Evolutionary conservation across 352 stramenopile genomes (phyloP), one percentile per base, ranked within the genome.

Genomic region (Elongisporangium anandrum): DNA sequence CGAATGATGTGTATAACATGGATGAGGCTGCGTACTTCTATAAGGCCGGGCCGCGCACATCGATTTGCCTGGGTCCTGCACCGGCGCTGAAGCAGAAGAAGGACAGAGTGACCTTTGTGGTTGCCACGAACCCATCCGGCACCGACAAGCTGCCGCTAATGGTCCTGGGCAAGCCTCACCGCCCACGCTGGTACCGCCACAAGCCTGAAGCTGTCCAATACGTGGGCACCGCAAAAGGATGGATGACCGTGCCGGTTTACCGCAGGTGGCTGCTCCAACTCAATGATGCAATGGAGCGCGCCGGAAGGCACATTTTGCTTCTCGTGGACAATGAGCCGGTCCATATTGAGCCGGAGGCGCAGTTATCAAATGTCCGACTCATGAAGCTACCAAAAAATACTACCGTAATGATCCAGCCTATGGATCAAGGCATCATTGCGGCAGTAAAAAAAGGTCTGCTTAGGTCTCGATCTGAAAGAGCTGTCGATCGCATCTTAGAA

Each of bases 21-120:
- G 51, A 56, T 23, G 26, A 49, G 26, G 21, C 51, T 12, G 24
- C 51, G 0, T 56, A 49, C n/a, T 56, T 49, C 16, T 56, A 56
- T 24, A 17, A 20, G 17, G 16, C 16, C 23, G n/a, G n/a, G n/a
- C n/a, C n/a, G n/a, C n/a, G n/a, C n/a, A n/a, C n/a, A n/a, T n/a
- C n/a, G n/a, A n/a, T n/a, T n/a, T n/a, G n/a, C n/a, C n/a, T n/a
- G n/a, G n/a, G n/a, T n/a, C n/a, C n/a, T n/a, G n/a, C n/a, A n/a
- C n/a, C n/a, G n/a, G n/a, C n/a, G n/a, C n/a, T n/a, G n/a, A n/a
- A n/a, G n/a, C n/a, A n/a, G n/a, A n/a, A n/a, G n/a, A n/a, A n/a
- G n/a, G n/a, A n/a, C n/a, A n/a, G n/a, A n/a, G n/a, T n/a, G n/a
- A n/a, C n/a, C n/a, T n/a, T n/a, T n/a, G n/a, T n/a, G n/a, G n/a